Base-by-base conservation (phyloP, 805 yeast species). In the Pichia eremophila region DNA sequence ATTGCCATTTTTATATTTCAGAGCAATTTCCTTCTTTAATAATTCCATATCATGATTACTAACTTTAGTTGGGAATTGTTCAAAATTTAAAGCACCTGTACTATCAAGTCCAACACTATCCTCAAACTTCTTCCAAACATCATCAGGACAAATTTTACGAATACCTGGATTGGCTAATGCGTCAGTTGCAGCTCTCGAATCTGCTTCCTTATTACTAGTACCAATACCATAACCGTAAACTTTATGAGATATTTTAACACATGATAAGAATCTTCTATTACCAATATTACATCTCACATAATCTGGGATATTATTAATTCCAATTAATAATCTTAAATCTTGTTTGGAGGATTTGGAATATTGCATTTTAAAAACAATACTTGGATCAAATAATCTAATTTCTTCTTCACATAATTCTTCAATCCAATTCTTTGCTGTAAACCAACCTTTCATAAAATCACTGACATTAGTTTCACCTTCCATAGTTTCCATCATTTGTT, bases 181-280 rank as follows among this genome's bases (percentile, higher is more conserved):
- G 47, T 70, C 70, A 79, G 82, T 82, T 0, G 97, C 97, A 2
- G 96, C 96, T 48, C 83, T 69, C 18, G 78, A 64, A 1, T 95
- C 93, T 0, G 96, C 96, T 38, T 79, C 82, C 58, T 83, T 84
- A 10, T 74, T 71, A 51, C 79, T 82, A 18, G 77, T 72, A 5
- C 85, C 96, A 6, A 63, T 62, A 3, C 96, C 96, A 12, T 64
- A 65, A 0, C 95, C 95, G 27, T 88, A 67, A 8, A 76, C 68
- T n/a, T 79, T 84, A 46, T 74, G 77, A 2, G 73, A 77, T 58
- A 86, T 74, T 39, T 70, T 61, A 87, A 56, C 90, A 79, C 48
- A 77, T 72, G 22, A 87, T 8, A 50, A 9, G 18, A 48, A 46
- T 5, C 40, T 46, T n/a, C 45, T 36, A 29, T 46, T 47, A 54